Evolutionary conservation across 768 basidiomycete genomes (phyloP), one percentile per base, ranked within the genome.

Genomic region (Lactarius psammicola): DNA sequence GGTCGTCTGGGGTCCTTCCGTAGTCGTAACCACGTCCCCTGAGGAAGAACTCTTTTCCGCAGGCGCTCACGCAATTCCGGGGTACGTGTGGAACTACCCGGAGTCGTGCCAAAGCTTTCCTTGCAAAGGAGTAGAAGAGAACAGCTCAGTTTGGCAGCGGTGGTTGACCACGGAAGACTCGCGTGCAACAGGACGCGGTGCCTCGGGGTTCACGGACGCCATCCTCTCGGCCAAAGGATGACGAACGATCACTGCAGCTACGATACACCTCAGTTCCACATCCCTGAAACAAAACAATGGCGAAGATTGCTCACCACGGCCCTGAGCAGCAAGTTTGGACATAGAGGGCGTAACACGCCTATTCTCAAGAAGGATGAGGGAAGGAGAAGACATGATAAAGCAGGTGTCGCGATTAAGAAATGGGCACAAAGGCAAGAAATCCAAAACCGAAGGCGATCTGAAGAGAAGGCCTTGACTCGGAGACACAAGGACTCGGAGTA

Each of bases 271-370:
- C 20, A 38, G 13, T 9, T 66, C 17, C 26, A 34, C n/a, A 33
- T 7, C 40, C 30, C 18, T 5, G 18, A 30, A 54, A 17, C 11
- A 34, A 30, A 57, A 15, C 23, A 49, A 34, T 20, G 11, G n/a
- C 1, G 38, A 66, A 13, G n/a, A 20, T 42, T 17, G 10, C 61
- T 55, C 34, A 66, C 65, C 28, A 28, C 26, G n/a, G 33, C 61
- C 49, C 40, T 44, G 51, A 11, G 57, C 56, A 13, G 57, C 61
- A 13, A 63, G 8, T 44, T 46, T 62, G 23, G 60, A 62, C 49
- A 62, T 34, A 18, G 65, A 54, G 51, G 56, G 61, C 46, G 65
- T 63, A 23, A 66, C 40, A 63, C 65, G 56, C 60, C 56, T 66
- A 26, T 55, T 66, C 57, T 66, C 51, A 9, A 33, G 18, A 36